phyloP scores from a whole-genome alignment of 495 filamentous ascomycete genomes.

The Opeltia flavorubescens region DNA sequence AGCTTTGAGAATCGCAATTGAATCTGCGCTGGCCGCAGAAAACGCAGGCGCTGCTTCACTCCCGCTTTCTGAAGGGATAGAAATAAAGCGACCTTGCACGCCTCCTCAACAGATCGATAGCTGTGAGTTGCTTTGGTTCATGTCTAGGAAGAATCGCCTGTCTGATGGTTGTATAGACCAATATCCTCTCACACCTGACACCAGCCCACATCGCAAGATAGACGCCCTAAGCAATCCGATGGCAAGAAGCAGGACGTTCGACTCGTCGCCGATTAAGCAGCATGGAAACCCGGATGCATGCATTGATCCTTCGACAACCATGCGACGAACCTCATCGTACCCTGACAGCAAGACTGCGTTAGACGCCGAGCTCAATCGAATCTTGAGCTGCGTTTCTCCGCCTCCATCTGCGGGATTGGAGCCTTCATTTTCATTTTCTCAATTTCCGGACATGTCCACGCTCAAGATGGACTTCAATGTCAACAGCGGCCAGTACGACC shows the following conservation, averaged over 20 bases:
- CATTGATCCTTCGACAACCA: slow-evolving; percentile 5
- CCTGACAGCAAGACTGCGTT: slow-evolving; percentile 27
- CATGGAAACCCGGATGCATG: slow-evolving; percentile 10
- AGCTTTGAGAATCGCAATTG: slow-evolving; percentile 14
- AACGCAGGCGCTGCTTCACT: neutral
- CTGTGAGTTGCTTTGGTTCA: slow-evolving; percentile 28
- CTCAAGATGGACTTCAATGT: slow-evolving; percentile 37
- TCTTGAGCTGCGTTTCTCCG: slow-evolving; percentile 29
- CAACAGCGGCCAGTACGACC: slow-evolving; percentile 31
- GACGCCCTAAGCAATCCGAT: slow-evolving; percentile 20
- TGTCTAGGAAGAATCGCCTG: slow-evolving; percentile 1
- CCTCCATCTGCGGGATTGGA: slow-evolving; percentile 26
- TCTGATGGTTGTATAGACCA: slow-evolving; percentile 21
- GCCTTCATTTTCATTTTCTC: slow-evolving; percentile 29
- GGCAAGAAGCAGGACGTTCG: slow-evolving; percentile 7
- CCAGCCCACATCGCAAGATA: slow-evolving; percentile 32
- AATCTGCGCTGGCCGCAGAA: slow-evolving; percentile 10
- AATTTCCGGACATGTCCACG: slow-evolving; percentile 41
- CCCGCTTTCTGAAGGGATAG: neutral
- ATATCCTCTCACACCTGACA: slow-evolving; percentile 34
- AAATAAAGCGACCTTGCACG: slow-evolving; percentile 37
- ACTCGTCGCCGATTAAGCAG: slow-evolving; percentile 15
- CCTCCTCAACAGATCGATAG: slow-evolving; percentile 39
- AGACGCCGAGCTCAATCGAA: slow-evolving; percentile 15
- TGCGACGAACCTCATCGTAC: slow-evolving; percentile 34